Conservation (phyloP, 106 monocot species). For the Agapanthus africanus region DNA sequence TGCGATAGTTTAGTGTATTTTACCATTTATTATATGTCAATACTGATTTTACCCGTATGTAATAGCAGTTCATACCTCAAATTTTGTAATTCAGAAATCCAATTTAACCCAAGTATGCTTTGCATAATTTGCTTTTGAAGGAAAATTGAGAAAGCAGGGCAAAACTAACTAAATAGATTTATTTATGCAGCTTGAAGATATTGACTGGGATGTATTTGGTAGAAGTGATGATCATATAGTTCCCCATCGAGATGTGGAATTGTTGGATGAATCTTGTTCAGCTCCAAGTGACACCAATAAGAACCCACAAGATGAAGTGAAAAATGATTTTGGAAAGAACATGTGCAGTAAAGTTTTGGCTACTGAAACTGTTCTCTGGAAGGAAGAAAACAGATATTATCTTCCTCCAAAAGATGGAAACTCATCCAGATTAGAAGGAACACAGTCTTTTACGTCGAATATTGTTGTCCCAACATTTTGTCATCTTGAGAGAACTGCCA, state of each 20-base stretch:
- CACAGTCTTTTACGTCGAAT: conserved; percentile 3
- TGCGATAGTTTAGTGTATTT: background rate
- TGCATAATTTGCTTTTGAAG: background rate
- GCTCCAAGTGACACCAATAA: conserved; percentile 6
- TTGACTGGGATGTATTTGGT: conserved; percentile 22
- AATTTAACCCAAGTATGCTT: background rate
- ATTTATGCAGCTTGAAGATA: conserved; percentile 27
- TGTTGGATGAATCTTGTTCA: conserved; percentile 4
- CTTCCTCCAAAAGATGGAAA: background rate
- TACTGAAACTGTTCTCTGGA: background rate
- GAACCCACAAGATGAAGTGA: conserved; percentile 9
- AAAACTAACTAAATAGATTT: background rate
- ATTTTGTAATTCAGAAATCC: background rate
- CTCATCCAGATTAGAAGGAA: conserved; percentile 4
- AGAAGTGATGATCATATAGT: conserved; percentile 27
- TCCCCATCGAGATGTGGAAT: conserved; percentile 7
- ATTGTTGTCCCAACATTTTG: conserved; percentile 1
- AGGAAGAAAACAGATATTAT: background rate
- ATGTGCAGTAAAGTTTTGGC: background rate
- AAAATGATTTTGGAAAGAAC: conserved; percentile 12
- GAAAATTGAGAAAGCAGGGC: background rate
- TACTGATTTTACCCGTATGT: background rate
- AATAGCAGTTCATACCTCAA: background rate
- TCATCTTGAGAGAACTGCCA: conserved; percentile 2
- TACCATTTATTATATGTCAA: background rate